A percentile compares a stretch with the other conserved stretches of the same genome.
These are phyloP conservation scores for Hippophae gyantsensis DNA, from an alignment of 306 rosid genomes.

Conservation along the genomic window DNA sequence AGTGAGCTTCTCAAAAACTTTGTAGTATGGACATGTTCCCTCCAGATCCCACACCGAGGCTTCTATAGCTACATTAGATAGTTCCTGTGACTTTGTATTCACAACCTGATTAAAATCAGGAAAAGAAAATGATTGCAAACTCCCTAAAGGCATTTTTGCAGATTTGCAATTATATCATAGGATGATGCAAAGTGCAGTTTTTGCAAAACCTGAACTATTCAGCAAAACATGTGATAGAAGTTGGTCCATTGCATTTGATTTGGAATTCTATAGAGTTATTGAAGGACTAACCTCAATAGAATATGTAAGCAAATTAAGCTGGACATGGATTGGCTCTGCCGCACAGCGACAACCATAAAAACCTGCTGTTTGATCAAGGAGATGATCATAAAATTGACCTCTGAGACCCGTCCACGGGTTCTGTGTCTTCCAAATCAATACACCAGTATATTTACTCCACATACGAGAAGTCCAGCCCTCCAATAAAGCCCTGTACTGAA, in stretches of 20 bases:
- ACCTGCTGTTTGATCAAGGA: constrained; percentile 90
- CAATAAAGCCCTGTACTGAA: constrained; percentile 81
- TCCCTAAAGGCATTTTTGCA: not conserved
- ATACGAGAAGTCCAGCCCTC: constrained; percentile 88
- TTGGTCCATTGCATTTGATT: not conserved
- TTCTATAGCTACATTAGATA: constrained; percentile 64
- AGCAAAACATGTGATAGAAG: too few relatives aligned
- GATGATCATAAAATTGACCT: constrained; percentile 95
- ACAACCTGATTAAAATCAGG: constrained; percentile 51
- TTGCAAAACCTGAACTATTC: too few relatives aligned
- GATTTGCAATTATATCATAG: too few relatives aligned
- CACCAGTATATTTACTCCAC: constrained; percentile 95
- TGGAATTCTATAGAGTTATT: too few relatives aligned
- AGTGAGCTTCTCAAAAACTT: constrained; percentile 41
- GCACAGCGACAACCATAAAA: constrained; percentile 88
- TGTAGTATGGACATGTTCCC: constrained; percentile 64
- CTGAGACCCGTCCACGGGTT: constrained; percentile 97
- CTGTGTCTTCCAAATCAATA: constrained; percentile 91
- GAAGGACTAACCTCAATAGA: constrained; percentile 49
- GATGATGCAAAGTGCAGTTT: too few relatives aligned
- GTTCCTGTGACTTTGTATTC: constrained; percentile 62
- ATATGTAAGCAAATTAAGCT: constrained; percentile 73
- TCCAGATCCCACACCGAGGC: constrained; percentile 90
- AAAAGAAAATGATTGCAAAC: constrained; percentile 24
- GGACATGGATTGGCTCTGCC: constrained; percentile 86